phyloP scores from a whole-genome alignment of 768 basidiomycete genomes.

The Leucocoprinus sp. region DNA sequence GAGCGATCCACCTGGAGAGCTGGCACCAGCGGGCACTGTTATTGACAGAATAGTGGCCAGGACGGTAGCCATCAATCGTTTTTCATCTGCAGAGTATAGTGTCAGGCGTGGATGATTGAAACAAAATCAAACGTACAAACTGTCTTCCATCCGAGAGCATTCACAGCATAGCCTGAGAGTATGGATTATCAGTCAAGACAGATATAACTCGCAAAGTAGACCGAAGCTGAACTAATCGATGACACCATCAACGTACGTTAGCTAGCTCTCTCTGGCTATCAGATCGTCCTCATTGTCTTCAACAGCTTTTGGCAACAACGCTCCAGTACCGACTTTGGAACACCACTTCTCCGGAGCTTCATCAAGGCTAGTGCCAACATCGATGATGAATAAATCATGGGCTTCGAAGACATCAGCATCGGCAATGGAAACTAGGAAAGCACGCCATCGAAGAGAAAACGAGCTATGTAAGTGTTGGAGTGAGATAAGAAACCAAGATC shows the following conservation, averaged over 20 bases:
- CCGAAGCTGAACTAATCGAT: conserved; percentile 62
- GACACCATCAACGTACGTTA: conserved; percentile 68
- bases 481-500: neutral
- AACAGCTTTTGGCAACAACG: conserved; percentile 36
- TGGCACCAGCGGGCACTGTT: conserved; percentile 53
- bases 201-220: neutral
- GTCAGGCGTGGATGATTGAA: neutral
- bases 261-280: conserved; percentile 53
- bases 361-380: conserved; percentile 40
- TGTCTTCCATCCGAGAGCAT: conserved; percentile 60
- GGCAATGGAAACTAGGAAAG: neutral
- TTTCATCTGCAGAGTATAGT: conserved; percentile 40
- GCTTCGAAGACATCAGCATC: conserved; percentile 26
- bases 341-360: too few relatives aligned
- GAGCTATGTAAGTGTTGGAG: conserved; percentile 28
- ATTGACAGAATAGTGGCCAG: conserved; percentile 66
- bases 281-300: conserved; percentile 59
- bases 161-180: conserved; percentile 49
- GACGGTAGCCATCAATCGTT: conserved; percentile 76
- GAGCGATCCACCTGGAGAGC: conserved; percentile 42
- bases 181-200: neutral
- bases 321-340: neutral
- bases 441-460: conserved; percentile 64
- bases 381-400: conserved; percentile 67
- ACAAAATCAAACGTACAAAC: conserved; percentile 34